A percentile compares a stretch with the other conserved stretches of the same genome.
phyloP scores from a whole-genome alignment of 2,329 filamentous ascomycete genomes.

The Lasiodiplodia sp. region DNA sequence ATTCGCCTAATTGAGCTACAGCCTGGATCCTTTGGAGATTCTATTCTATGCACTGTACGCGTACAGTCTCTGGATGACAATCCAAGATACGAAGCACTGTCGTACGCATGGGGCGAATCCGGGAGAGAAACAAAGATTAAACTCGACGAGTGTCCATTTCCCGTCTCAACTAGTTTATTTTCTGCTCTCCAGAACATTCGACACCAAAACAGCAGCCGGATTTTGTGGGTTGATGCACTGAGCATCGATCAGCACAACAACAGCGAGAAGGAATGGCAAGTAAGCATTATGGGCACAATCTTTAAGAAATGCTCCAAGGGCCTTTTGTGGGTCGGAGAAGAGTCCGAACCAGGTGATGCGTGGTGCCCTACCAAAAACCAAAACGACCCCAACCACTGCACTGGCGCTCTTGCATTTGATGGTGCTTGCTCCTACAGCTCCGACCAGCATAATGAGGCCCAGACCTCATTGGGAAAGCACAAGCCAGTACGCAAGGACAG shows the following conservation, averaged over 20 bases:
- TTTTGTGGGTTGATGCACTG: not conserved
- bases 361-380: not conserved
- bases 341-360: not conserved
- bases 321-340: not conserved
- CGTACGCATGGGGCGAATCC: slow-evolving; percentile 3
- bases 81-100: not conserved
- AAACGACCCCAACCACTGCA: not conserved
- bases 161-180: not conserved
- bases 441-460: not conserved
- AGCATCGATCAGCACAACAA: not conserved
- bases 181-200: not conserved
- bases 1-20: not conserved
- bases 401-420: not conserved
- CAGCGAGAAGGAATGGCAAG: not conserved
- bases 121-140: not conserved
- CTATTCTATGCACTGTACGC: not conserved
- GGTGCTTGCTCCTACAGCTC: not conserved
- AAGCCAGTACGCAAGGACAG: not conserved
- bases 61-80: not conserved
- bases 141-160: not conserved
- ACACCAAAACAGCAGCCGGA: fast-evolving
- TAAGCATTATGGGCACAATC: not conserved
- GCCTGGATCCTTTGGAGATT: not conserved
- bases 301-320: not conserved
- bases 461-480: too few relatives aligned